Percentiles rank a stretch among this genome's conserved stretches.
Conservation (phyloP, 768 basidiomycete genomes). For the Calocybe cyanea region DNA sequence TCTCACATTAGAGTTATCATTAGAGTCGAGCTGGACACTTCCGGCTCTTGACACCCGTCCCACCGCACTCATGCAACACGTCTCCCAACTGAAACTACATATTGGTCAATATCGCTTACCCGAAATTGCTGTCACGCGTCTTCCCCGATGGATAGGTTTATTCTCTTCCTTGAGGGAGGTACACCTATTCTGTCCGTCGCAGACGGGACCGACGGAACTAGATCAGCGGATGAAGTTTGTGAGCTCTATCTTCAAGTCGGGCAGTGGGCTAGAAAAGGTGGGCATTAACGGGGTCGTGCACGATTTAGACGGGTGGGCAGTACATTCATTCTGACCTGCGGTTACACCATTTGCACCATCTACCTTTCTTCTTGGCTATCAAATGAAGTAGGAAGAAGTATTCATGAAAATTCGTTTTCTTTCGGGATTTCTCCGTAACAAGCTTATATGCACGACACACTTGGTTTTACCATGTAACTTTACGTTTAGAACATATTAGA, state of each 20-base stretch:
- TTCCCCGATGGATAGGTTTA: slow-evolving; percentile 18
- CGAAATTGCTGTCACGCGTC: slow-evolving; percentile 9
- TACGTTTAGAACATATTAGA: too few relatives aligned
- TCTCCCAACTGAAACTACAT: slow-evolving; percentile 19
- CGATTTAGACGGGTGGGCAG: slow-evolving; percentile 4
- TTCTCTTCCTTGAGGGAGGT: slow-evolving; percentile 17
- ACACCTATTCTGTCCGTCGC: slow-evolving; percentile 11
- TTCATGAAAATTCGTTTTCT: too few relatives aligned
- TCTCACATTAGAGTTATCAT: slow-evolving; percentile 7
- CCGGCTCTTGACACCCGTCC: neutral
- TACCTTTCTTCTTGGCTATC: too few relatives aligned
- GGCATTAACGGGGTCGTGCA: slow-evolving; percentile 9
- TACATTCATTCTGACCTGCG: neutral
- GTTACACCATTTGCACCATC: neutral
- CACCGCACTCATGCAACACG: neutral
- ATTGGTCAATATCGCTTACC: slow-evolving; percentile 20
- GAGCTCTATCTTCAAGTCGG: slow-evolving; percentile 4
- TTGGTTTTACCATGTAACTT: too few relatives aligned
- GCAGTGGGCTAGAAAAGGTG: slow-evolving; percentile 4
- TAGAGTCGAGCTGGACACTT: slow-evolving; percentile 12
- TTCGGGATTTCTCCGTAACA: too few relatives aligned
- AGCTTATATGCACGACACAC: too few relatives aligned
- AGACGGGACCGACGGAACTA: slow-evolving; percentile 8
- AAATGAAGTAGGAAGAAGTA: too few relatives aligned
- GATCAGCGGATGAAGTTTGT: slow-evolving; percentile 3